phyloP scores from a whole-genome alignment of 345 rosid species.

The Triadica sebifera region DNA sequence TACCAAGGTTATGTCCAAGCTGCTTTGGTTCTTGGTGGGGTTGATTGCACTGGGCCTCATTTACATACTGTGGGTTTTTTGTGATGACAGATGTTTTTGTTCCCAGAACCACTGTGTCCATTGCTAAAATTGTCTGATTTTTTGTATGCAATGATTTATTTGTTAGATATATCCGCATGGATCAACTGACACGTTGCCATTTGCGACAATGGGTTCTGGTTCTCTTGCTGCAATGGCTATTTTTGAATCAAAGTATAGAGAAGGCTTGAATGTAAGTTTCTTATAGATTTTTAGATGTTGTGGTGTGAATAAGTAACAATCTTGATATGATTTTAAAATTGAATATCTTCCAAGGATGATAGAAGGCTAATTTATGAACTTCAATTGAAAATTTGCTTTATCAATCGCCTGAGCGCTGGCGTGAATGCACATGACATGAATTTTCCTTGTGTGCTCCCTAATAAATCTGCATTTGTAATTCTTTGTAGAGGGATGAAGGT shows the following conservation, averaged over 20 bases:
- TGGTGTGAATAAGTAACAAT: slow-evolving; percentile 8
- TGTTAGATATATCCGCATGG: slow-evolving; percentile 83
- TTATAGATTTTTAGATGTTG: background rate
- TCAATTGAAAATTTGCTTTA: too few species aligned
- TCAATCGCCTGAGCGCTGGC: too few species aligned
- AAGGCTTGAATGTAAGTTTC: slow-evolving; percentile 63
- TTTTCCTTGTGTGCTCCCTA: too few species aligned
- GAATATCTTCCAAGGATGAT: background rate
- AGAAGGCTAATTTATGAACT: too few species aligned
- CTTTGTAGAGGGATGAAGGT: slow-evolving; percentile 75
- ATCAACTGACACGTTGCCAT: slow-evolving; percentile 81
- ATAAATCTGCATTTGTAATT: too few species aligned
- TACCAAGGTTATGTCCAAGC: slow-evolving; percentile 76
- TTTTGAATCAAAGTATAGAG: slow-evolving; percentile 76
- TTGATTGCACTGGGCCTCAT: slow-evolving; percentile 81
- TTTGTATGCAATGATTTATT: slow-evolving; percentile 17
- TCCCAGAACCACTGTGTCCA: background rate
- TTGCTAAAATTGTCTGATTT: slow-evolving; percentile 2
- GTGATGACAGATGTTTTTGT: slow-evolving; percentile 1
- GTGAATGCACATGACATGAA: too few species aligned
- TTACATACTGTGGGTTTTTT: slow-evolving; percentile 63
- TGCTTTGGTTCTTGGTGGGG: slow-evolving; percentile 90
- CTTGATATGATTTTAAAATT: background rate
- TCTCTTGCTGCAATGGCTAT: slow-evolving; percentile 86
- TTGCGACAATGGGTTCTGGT: slow-evolving; percentile 91